Conservation (phyloP, 805 yeast species). For the Citeromyces nyonsensis region DNA sequence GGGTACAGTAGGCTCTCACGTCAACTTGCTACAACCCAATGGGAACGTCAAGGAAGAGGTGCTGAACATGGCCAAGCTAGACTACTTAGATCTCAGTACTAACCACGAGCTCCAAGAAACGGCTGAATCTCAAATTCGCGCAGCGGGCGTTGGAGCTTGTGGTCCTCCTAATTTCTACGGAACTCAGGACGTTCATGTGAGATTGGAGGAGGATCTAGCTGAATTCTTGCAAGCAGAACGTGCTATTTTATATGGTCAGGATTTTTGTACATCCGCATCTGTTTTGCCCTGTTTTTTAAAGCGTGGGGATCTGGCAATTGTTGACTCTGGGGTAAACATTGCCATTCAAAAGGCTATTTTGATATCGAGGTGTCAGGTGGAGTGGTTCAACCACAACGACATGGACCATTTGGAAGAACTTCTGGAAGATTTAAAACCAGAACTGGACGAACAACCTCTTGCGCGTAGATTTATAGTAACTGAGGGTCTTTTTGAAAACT, state of each 20-base stretch:
- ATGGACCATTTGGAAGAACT: constrained; percentile 65
- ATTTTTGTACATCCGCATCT: constrained; percentile 71
- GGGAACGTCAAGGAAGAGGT: constrained; percentile 17
- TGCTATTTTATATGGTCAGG: constrained; percentile 86
- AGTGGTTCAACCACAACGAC: constrained; percentile 79
- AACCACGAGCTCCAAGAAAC: constrained; percentile 27
- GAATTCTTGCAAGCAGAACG: constrained; percentile 62
- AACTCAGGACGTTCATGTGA: constrained; percentile 79
- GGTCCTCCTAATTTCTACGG: constrained; percentile 98
- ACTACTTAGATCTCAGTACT: constrained; percentile 50
- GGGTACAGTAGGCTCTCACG: constrained; percentile 31
- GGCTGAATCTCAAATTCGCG: constrained; percentile 42
- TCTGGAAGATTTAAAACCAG: constrained; percentile 42
- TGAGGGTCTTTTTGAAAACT: constrained; percentile 73
- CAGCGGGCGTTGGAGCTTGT: constrained; percentile 93
- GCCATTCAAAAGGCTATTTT: constrained; percentile 80
- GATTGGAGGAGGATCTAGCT: constrained; percentile 64
- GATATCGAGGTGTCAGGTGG: constrained; percentile 76
- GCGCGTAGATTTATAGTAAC: constrained; percentile 84
- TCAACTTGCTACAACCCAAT: constrained; percentile 14
- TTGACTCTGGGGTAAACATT: constrained; percentile 63
- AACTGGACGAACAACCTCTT: constrained; percentile 55
- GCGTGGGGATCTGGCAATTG: constrained; percentile 87
- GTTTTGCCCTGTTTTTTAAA: constrained; percentile 89
- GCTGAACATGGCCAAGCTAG: constrained; percentile 55